A percentile compares a stretch with the other conserved stretches of the same genome.
Evolutionary conservation across 2,329 filamentous ascomycete genomes (phyloP).

Genomic region (Calonectria ilicicola): DNA sequence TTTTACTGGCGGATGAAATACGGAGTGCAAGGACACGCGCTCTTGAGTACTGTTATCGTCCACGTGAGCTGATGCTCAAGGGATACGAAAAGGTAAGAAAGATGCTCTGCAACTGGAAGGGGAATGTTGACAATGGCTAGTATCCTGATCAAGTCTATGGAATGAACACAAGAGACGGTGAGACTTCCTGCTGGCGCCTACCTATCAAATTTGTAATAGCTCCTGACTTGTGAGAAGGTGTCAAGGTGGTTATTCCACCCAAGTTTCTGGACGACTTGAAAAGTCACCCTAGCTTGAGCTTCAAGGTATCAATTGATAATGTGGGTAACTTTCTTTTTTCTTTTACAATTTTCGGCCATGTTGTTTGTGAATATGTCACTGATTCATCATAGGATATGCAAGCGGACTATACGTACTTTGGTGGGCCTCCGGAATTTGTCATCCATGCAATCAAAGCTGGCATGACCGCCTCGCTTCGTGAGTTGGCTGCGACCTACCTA

Average conservation of each 20-base stretch:
- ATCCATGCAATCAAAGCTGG: constrained; percentile 11
- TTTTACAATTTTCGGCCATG: neutral
- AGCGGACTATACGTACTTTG: constrained; percentile 4
- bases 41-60: constrained; percentile 5
- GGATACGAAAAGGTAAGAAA: neutral
- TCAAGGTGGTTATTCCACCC: neutral
- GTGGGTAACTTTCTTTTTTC: neutral
- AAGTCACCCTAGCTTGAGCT: constrained; percentile 3
- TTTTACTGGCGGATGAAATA: neutral
- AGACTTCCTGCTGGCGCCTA: neutral
- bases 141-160: constrained; percentile 1
- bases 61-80: neutral
- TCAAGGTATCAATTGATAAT: constrained; percentile 6
- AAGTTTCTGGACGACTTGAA: constrained; percentile 5
- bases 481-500: neutral
- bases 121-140: neutral
- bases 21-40: neutral
- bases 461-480: constrained; percentile 6
- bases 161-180: constrained; percentile 3
- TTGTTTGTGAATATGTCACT: neutral
- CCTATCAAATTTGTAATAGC: no score
- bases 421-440: neutral
- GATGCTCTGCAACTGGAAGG: neutral
- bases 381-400: constrained; percentile 2
- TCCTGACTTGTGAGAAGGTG: neutral